Conservation (phyloP, 2,329 filamentous ascomycete genomes). For the Paecilomyces fulvus region DNA sequence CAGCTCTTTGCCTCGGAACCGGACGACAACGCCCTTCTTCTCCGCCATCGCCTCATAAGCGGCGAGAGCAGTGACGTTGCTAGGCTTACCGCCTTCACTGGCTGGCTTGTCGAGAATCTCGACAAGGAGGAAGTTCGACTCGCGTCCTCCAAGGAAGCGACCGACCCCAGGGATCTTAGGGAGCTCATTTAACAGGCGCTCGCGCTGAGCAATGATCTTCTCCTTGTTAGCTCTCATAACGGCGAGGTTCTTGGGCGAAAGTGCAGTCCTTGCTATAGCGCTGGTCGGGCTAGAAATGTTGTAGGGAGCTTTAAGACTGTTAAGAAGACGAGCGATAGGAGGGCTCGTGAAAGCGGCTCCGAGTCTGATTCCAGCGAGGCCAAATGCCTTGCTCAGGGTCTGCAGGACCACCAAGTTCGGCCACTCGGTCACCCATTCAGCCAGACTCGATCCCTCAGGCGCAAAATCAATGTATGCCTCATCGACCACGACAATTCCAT, state of each 20-base stretch:
- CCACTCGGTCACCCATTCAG: slow-evolving; percentile 86
- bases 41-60: slow-evolving; percentile 83
- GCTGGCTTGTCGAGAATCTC: slow-evolving; percentile 65
- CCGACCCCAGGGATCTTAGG: slow-evolving; percentile 71
- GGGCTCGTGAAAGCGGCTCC: slow-evolving; percentile 74
- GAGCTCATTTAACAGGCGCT: slow-evolving; percentile 65
- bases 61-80: slow-evolving; percentile 67
- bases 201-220: slow-evolving; percentile 66
- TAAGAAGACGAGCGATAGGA: slow-evolving; percentile 69
- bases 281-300: slow-evolving; percentile 87
- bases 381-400: slow-evolving; percentile 96
- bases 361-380: slow-evolving; percentile 84
- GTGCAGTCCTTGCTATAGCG: slow-evolving; percentile 65
- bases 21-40: slow-evolving; percentile 78
- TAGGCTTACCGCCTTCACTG: slow-evolving; percentile 56
- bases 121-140: slow-evolving; percentile 83
- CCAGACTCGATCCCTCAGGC: slow-evolving; percentile 66
- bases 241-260: slow-evolving; percentile 57
- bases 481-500: slow-evolving; percentile 85
- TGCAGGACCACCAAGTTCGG: slow-evolving; percentile 97
- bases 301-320: slow-evolving; percentile 92
- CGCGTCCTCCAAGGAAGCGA: slow-evolving; percentile 66
- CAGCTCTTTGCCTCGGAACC: slow-evolving; percentile 86
- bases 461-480: slow-evolving; percentile 98
- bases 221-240: slow-evolving; percentile 64